Base-by-base conservation (phyloP, 306 rosid species). In the Fagus sylvatica region DNA sequence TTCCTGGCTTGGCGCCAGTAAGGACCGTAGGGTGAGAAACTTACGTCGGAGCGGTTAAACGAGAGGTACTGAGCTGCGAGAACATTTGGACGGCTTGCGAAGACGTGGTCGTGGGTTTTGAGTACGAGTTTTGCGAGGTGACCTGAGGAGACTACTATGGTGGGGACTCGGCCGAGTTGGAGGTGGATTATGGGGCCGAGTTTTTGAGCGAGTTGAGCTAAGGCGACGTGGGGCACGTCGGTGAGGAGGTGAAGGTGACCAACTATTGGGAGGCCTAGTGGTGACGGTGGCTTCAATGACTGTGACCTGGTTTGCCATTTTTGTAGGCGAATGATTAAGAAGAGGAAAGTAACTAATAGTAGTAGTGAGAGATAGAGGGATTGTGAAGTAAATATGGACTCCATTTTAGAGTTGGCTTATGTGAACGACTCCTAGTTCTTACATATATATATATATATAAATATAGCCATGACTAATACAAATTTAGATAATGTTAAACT, bases 1-100 rank as follows among this genome's bases (percentile, higher is more conserved):
- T 85, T 85, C 7, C 83, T 48, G 28, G 75, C 78, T 11, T 81
- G 81, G 73, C 85, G 75, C 88, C 88, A 85, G 74, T 85, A 81
- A 1, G 88, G 76, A 3, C 86, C 84, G 71, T 81, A 75, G 39
- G 84, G 83, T 22, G 88, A 85, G 83, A 81, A 85, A 16, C 66
- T 82, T 19, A 85, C 70, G 67, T 85, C 86, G 10, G 86, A 81
- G 80, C 81, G 75, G 37, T 80, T 80, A 68, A 81, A 85, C 42
- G 85, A 85, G 74, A 85, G 79, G 79, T 79, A 82, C 81, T 78
- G 73, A 6, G 88, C 88, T 0, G 84, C 60, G 33, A 75, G 39
- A 28, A 85, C 77, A 71, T 75, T 78, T 0, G 86, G 86, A 5
- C 84, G 84, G 74, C 36, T 85, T 1, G 85, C 67, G 73, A 85